Percentiles rank a stretch among this genome's conserved stretches.
Conservation (phyloP, 352 stramenopile genomes). For the Bremia lactucae region DNA sequence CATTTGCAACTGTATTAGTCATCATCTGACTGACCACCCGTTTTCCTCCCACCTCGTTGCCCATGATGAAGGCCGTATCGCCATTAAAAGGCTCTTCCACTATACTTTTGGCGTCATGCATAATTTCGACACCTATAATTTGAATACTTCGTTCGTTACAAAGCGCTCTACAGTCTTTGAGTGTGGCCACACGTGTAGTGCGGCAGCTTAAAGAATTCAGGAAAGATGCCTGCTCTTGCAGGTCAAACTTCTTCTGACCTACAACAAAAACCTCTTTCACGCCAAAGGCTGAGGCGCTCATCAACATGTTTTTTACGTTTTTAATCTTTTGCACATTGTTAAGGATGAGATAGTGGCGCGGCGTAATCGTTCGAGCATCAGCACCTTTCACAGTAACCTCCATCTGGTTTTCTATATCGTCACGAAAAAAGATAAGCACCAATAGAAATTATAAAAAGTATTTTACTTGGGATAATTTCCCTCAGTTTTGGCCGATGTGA, state of each 20-base stretch:
- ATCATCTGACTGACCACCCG: too few species aligned
- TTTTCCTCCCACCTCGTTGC: slow-evolving; percentile 92
- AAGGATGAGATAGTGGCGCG: slow-evolving; percentile 75
- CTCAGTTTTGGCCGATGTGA: too few species aligned
- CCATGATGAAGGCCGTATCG: slow-evolving; percentile 90
- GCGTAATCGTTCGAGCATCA: background rate
- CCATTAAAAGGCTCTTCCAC: slow-evolving; percentile 59
- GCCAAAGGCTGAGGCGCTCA: slow-evolving; percentile 78
- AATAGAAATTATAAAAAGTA: too few species aligned
- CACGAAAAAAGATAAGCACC: too few species aligned
- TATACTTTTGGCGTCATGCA: slow-evolving; percentile 67
- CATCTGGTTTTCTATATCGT: too few species aligned
- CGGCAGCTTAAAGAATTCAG: slow-evolving; percentile 33
- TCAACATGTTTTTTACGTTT: slow-evolving; percentile 83
- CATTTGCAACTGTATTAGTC: background rate
- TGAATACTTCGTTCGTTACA: slow-evolving; percentile 51
- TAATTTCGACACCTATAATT: slow-evolving; percentile 92
- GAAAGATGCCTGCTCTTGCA: slow-evolving; percentile 41
- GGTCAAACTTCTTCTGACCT: slow-evolving; percentile 75
- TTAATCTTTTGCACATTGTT: slow-evolving; percentile 90
- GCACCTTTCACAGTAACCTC: too few species aligned
- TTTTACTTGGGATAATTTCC: too few species aligned
- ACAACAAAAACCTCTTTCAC: slow-evolving; percentile 80
- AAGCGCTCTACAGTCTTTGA: slow-evolving; percentile 67
- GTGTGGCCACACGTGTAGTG: slow-evolving; percentile 64